Base-by-base conservation (phyloP, 352 stramenopile genomes). In the Globisporangium carolinianum region DNA sequence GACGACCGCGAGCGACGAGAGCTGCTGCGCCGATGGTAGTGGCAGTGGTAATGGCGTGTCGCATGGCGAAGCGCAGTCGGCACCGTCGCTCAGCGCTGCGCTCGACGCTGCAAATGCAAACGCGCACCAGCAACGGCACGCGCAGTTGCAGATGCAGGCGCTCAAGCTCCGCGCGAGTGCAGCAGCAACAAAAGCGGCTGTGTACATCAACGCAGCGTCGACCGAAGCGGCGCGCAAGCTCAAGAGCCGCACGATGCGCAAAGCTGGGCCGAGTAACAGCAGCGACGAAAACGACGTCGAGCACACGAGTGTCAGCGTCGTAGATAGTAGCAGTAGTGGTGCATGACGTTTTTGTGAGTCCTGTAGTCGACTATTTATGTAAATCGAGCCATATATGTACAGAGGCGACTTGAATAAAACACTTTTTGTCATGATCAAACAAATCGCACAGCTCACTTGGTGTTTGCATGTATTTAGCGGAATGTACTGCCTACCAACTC, bases 161-260 rank as follows among this genome's bases (percentile, higher is more conserved):
- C 55, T 72, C 54, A 72, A 72, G 62, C 54, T 64, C 46, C 69
- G 67, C 47, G 67, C 67, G 17, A 62, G 64, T 36, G 74, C 68
- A 14, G 68, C 71, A 35, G 67, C 83, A 15, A 65, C 67, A 35
- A 81, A 75, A 56, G 79, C 76, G 18, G 76, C 76, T 0, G 69
- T 62, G 8, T 65, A 74, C 1, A 47, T 87, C 12, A 85, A 76
- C 55, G 71, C 66, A 7, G 76, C 75, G 38, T 86, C 76, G 6
- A 56, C 60, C n/a, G 75, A 85, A 48, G 78, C 78, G 15, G 73
- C 75, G 7, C 69, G 73, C 1, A 80, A 86, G 57, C 57, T 89
- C 50, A 83, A 74, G 53, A 67, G 69, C 6, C 66, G 66, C 38
- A 51, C 63, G 38, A 47, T 60, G 50, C 42, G 50, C 0, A 47